Conservation (phyloP, 441 rosid species). For the Aquilaria agallochum region DNA sequence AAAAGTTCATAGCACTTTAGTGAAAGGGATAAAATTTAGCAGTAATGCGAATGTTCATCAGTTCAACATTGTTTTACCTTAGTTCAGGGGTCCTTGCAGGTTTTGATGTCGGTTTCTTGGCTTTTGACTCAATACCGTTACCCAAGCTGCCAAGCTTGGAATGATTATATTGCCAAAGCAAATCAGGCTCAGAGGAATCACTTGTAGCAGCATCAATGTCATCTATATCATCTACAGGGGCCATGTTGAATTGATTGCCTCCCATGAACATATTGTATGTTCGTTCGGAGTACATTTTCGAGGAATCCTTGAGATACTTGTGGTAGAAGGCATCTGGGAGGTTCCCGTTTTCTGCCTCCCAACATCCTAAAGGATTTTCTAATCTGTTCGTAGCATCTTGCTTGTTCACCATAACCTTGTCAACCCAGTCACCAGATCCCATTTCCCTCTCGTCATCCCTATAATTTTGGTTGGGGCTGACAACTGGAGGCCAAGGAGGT, state of each 20-base stretch:
- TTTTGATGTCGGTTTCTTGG: slow-evolving; percentile 49
- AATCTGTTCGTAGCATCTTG: slow-evolving; percentile 55
- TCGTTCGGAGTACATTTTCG: slow-evolving; percentile 62
- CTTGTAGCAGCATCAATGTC: slow-evolving; percentile 90
- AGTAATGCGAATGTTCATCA: background rate
- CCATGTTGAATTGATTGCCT: slow-evolving; percentile 35
- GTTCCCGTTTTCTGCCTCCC: slow-evolving; percentile 47
- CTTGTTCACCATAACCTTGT: slow-evolving; percentile 94
- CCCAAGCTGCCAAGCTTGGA: slow-evolving; percentile 45
- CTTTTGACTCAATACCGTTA: slow-evolving; percentile 41
- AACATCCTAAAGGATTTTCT: slow-evolving; percentile 52
- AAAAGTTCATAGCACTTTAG: slow-evolving; percentile 11
- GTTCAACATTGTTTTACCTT: slow-evolving; percentile 38
- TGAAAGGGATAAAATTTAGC: background rate
- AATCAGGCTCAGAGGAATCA: slow-evolving; percentile 88
- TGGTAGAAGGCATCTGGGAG: slow-evolving; percentile 57
- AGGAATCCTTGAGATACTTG: slow-evolving; percentile 62
- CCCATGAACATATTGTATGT: slow-evolving; percentile 59
- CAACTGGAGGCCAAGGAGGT: slow-evolving; percentile 92
- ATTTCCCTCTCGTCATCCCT: slow-evolving; percentile 72
- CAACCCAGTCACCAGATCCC: slow-evolving; percentile 86
- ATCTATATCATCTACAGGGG: slow-evolving; percentile 41
- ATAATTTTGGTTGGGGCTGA: slow-evolving; percentile 56
- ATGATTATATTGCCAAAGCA: slow-evolving; percentile 88
- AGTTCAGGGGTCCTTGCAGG: slow-evolving; percentile 43